phyloP scores from a whole-genome alignment of 2,329 filamentous ascomycete genomes.

The Exophiala alcalophila region DNA sequence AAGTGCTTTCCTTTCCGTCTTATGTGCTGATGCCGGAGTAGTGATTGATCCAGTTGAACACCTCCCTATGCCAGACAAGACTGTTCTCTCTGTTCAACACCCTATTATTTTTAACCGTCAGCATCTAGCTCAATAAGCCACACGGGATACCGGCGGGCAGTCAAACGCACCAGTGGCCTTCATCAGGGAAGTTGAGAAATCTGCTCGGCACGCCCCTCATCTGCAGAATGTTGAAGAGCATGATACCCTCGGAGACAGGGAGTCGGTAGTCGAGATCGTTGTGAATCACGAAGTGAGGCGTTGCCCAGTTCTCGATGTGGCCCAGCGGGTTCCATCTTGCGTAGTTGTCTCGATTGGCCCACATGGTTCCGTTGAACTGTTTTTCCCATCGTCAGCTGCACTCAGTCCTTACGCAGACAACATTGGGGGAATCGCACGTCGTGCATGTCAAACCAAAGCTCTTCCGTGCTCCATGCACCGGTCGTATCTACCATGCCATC shows the following conservation, averaged over 20 bases:
- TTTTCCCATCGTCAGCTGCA: slow-evolving; percentile 13
- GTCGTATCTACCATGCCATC: slow-evolving; percentile 74
- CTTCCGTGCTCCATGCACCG: slow-evolving; percentile 50
- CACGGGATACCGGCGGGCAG: no score
- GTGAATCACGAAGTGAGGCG: slow-evolving; percentile 81
- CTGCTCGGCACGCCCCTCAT: slow-evolving; percentile 69
- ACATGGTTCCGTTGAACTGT: slow-evolving; percentile 49
- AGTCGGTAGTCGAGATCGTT: slow-evolving; percentile 83
- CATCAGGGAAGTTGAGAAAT: slow-evolving; percentile 74
- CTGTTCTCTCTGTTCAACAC: slow-evolving; percentile 84
- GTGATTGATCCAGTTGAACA: slow-evolving; percentile 68
- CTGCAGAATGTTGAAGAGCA: slow-evolving; percentile 79
- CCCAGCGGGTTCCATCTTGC: slow-evolving; percentile 67
- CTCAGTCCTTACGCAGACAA: not conserved
- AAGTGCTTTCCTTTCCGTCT: not conserved
- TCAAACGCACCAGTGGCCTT: slow-evolving; percentile 54
- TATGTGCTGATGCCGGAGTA: slow-evolving; percentile 38
- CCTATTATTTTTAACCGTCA: slow-evolving; percentile 43
- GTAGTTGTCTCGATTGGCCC: slow-evolving; percentile 59
- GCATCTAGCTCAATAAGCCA: no score
- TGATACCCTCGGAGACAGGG: slow-evolving; percentile 73
- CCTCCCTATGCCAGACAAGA: slow-evolving; percentile 82
- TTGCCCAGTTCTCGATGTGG: slow-evolving; percentile 66
- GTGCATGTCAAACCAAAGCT: slow-evolving; percentile 53
- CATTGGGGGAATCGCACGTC: slow-evolving; percentile 35